phyloP scores from a whole-genome alignment of 2,329 filamentous ascomycete genomes.

The Fusarium udum region DNA sequence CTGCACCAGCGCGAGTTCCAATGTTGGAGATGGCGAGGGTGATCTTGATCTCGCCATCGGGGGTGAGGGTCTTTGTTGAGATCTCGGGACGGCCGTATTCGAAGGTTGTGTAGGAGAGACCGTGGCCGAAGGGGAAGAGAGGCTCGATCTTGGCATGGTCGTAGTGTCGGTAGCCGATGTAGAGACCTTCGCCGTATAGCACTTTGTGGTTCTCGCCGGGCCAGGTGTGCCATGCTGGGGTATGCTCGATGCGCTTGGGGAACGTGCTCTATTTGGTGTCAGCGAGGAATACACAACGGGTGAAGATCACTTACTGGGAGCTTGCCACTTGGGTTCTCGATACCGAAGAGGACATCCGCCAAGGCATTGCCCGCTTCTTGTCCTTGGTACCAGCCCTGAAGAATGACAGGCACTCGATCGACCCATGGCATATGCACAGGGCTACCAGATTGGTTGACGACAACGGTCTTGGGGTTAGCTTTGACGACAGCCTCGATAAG shows the following conservation, averaged over 20 bases:
- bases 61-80: conserved; percentile 51
- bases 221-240: conserved; percentile 78
- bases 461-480: conserved; percentile 72
- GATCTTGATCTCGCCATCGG: conserved; percentile 54
- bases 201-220: conserved; percentile 75
- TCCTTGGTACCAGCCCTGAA: conserved; percentile 64
- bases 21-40: conserved; percentile 63
- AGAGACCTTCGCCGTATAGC: conserved; percentile 76
- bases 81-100: conserved; percentile 68
- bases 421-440: conserved; percentile 72
- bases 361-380: conserved; percentile 78
- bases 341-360: conserved; percentile 73
- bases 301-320: conserved; percentile 61
- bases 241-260: conserved; percentile 70
- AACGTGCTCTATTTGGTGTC: conserved; percentile 64
- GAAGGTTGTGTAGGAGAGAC: conserved; percentile 77
- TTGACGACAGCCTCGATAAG: conserved; percentile 69
- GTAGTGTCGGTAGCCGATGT: conserved; percentile 78
- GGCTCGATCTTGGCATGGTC: conserved; percentile 68
- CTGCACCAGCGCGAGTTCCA: conserved; percentile 64
- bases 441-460: conserved; percentile 63
- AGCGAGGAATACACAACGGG: background rate
- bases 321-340: conserved; percentile 73
- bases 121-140: conserved; percentile 78
- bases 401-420: conserved; percentile 68